These are phyloP conservation scores for Saccharomycopsis olivae DNA, from an alignment of 805 yeast genomes.

Conservation along the genomic window DNA sequence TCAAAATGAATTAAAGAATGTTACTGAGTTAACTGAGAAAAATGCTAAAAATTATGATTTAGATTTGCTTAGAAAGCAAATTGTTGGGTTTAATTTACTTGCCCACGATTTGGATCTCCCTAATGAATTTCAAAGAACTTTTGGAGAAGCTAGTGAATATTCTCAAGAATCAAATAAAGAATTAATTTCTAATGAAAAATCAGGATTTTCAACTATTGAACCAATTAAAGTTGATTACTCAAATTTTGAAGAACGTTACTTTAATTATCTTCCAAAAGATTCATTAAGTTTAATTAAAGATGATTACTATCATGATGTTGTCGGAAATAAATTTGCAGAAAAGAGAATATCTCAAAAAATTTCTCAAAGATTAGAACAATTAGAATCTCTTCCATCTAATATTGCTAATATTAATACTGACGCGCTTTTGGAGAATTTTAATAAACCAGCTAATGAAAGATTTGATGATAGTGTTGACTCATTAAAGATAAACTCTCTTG, in stretches of 20 bases:
- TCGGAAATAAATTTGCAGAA: constrained; percentile 45
- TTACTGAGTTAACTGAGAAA: background rate
- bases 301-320: constrained; percentile 19
- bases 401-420: constrained; percentile 49
- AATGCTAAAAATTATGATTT: constrained; percentile 29
- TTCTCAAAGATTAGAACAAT: constrained; percentile 43
- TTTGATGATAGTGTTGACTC: constrained; percentile 38
- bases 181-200: background rate
- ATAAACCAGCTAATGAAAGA: constrained; percentile 24
- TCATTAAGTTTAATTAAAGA: constrained; percentile 5
- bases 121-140: constrained; percentile 32
- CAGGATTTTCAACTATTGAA: constrained; percentile 3
- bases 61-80: constrained; percentile 43
- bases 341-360: constrained; percentile 42
- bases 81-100: constrained; percentile 52
- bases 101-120: constrained; percentile 62
- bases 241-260: constrained; percentile 15
- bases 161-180: background rate
- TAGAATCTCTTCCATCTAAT: constrained; percentile 61
- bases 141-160: constrained; percentile 17
- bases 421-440: constrained; percentile 27
- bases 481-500: constrained; percentile 51
- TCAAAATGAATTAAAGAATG: background rate
- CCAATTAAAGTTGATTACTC: constrained; percentile 21
- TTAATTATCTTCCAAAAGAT: constrained; percentile 12